phyloP scores from a whole-genome alignment of 768 basidiomycete genomes.

The Podaxis mareebaensis region DNA sequence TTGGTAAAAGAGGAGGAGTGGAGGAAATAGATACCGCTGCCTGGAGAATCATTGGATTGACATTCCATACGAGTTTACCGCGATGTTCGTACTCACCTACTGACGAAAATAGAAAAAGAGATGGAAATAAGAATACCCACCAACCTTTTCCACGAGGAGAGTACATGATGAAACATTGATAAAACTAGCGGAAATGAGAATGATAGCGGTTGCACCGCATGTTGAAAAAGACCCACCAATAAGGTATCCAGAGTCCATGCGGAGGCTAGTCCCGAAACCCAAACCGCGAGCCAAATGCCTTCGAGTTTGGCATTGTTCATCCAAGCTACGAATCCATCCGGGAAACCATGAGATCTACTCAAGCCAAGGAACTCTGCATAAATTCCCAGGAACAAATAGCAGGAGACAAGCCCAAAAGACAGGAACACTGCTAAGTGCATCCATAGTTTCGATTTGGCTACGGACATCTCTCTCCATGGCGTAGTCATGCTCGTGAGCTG shows the following conservation, averaged over 20 bases:
- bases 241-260: not conserved
- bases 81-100: not conserved
- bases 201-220: not conserved
- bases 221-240: not conserved
- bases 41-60: not conserved
- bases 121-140: not conserved
- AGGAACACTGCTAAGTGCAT: not conserved
- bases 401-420: not conserved
- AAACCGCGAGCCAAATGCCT: not conserved
- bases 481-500: not conserved
- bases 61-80: not conserved
- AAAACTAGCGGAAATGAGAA: not conserved
- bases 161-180: not conserved
- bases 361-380: not conserved
- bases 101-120: not conserved
- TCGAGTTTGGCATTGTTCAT: not conserved
- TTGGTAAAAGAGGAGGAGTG: not conserved
- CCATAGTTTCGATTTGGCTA: not conserved
- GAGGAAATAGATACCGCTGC: not conserved
- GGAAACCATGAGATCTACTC: not conserved
- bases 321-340: not conserved
- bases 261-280: not conserved
- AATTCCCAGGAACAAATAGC: not conserved
- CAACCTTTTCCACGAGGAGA: not conserved
- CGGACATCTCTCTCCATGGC: not conserved